Evolutionary conservation across 2,329 filamentous ascomycete genomes (phyloP).

Genomic region (Aureobasidium zeae): DNA sequence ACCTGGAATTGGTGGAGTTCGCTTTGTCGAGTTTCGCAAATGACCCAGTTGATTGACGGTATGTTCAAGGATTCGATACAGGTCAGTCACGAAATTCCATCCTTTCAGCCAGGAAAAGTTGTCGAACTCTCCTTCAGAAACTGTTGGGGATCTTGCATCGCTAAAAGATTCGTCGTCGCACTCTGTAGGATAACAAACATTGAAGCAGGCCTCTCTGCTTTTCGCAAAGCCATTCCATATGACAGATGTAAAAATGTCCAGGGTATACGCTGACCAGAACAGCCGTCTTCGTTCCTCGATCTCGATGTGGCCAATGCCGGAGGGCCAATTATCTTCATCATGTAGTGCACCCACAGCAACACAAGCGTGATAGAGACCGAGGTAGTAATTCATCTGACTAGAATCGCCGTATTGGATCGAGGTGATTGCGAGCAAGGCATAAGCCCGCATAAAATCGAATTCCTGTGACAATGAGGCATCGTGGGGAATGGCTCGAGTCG

Average conservation of each 20-base stretch:
- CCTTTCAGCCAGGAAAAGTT: constrained; percentile 40
- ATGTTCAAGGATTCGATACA: constrained; percentile 48
- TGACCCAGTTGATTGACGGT: constrained; percentile 2
- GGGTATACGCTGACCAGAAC: constrained; percentile 49
- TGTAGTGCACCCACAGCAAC: constrained; percentile 42
- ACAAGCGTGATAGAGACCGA: constrained; percentile 44
- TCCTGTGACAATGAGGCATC: constrained; percentile 30
- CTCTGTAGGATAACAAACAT: constrained; percentile 39
- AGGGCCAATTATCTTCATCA: constrained; percentile 46
- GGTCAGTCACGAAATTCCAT: constrained; percentile 49
- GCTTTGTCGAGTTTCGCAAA: constrained; percentile 20
- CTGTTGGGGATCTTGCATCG: constrained; percentile 26
- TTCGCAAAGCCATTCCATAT: constrained; percentile 41
- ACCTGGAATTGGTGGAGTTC: not conserved
- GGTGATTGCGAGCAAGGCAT: constrained; percentile 42
- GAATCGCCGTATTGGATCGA: constrained; percentile 45
- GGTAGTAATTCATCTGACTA: constrained; percentile 41
- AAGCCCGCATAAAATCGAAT: constrained; percentile 38
- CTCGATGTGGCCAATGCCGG: constrained; percentile 35
- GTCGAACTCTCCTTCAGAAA: not conserved
- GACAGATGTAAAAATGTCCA: constrained; percentile 46
- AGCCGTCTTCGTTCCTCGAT: constrained; percentile 38
- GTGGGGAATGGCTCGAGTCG: constrained; percentile 32
- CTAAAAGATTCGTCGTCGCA: constrained; percentile 33
- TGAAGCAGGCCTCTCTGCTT: constrained; percentile 37